These are phyloP conservation scores for Trypanosoma rangeli DNA, from an alignment of 208 protist species.

Conservation along the genomic window DNA sequence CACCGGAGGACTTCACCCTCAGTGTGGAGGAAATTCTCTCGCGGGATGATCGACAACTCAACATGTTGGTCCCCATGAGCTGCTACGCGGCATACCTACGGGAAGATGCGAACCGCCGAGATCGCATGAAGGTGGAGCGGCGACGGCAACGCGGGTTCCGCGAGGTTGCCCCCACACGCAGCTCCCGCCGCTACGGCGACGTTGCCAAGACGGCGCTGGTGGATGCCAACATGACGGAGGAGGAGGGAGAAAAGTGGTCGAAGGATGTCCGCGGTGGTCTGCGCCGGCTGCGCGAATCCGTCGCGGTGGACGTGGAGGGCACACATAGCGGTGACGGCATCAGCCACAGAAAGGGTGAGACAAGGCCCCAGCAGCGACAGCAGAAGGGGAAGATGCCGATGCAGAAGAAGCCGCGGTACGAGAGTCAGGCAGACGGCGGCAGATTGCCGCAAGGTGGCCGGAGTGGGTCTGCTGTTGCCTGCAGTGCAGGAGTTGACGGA, in stretches of 20 bases:
- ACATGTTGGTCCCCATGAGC: conserved; percentile 92
- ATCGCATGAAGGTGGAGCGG: conserved; percentile 58
- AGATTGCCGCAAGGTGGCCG: too few species aligned
- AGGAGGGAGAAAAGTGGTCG: conserved; percentile 55
- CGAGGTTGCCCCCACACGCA: conserved; percentile 62
- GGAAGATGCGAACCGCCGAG: conserved; percentile 59
- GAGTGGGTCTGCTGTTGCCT: too few species aligned
- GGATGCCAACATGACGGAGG: conserved; percentile 46
- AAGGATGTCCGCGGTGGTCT: conserved; percentile 32
- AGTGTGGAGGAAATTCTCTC: conserved; percentile 85
- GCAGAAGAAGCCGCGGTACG: conserved; percentile 19
- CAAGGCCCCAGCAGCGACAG: not conserved
- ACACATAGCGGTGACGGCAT: not conserved
- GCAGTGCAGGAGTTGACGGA: too few species aligned
- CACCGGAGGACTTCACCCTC: conserved; percentile 82
- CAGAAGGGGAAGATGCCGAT: not conserved
- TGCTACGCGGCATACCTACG: conserved; percentile 91
- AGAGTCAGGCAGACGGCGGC: conserved; percentile 7
- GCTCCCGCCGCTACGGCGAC: conserved; percentile 77
- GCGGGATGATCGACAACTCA: conserved; percentile 89
- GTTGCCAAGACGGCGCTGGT: conserved; percentile 67
- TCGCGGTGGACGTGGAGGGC: conserved; percentile 11
- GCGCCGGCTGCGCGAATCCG: conserved; percentile 62
- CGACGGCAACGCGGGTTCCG: conserved; percentile 64
- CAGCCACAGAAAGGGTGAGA: not conserved